These are phyloP conservation scores for Helichrysum umbraculigerum DNA, from an alignment of 129 eudicot species.

Conservation along the genomic window DNA sequence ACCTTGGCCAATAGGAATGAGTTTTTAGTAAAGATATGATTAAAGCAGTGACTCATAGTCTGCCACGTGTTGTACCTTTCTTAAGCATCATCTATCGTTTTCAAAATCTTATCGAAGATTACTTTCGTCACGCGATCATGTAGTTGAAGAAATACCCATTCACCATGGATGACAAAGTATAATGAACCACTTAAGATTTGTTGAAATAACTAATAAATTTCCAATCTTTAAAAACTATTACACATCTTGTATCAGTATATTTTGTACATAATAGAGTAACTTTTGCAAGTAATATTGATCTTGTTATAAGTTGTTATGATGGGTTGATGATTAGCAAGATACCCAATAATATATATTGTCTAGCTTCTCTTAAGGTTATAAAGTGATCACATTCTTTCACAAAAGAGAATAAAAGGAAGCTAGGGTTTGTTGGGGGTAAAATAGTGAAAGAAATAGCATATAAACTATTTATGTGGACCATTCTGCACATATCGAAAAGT, in stretches of 20 bases:
- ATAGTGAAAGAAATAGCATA: slow-evolving; percentile 28
- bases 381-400: slow-evolving; percentile 30
- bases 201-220: background rate
- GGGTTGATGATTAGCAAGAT: slow-evolving; percentile 21
- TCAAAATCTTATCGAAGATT: slow-evolving; percentile 37
- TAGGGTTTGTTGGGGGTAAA: slow-evolving; percentile 43
- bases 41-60: slow-evolving; percentile 46
- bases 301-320: slow-evolving; percentile 2
- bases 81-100: slow-evolving; percentile 29
- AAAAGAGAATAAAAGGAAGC: slow-evolving; percentile 24
- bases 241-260: background rate
- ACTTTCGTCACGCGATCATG: slow-evolving; percentile 31
- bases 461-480: slow-evolving; percentile 42
- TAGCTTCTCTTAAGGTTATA: slow-evolving; percentile 1
- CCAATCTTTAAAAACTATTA: background rate
- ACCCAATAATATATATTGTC: background rate
- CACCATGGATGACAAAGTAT: slow-evolving; percentile 6
- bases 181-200: background rate
- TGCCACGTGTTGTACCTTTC: slow-evolving; percentile 47
- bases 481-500: slow-evolving; percentile 46
- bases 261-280: background rate
- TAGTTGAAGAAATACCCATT: slow-evolving; percentile 30
- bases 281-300: no score
- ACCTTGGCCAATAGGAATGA: slow-evolving; percentile 42
- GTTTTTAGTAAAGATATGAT: slow-evolving; percentile 28